These are phyloP conservation scores for Aspergillus sp. DNA, from an alignment of 2,329 filamentous ascomycete species.

Conservation along the genomic window DNA sequence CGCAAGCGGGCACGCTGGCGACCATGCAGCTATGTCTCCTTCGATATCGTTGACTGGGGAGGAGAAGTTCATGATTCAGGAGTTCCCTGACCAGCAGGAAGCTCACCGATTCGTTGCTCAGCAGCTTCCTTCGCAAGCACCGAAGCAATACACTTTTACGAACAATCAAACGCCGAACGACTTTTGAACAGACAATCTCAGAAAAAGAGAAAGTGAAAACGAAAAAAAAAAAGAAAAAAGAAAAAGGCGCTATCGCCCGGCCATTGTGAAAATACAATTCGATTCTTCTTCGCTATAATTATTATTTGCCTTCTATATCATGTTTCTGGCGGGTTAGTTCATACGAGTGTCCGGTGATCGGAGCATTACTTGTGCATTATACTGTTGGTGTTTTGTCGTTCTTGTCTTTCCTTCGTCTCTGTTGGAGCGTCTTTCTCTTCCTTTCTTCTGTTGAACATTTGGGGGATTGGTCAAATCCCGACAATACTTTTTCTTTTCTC, in stretches of 20 bases:
- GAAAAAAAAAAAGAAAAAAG: slow-evolving; percentile 6
- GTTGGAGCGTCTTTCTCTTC: slow-evolving; percentile 9
- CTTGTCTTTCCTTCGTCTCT: slow-evolving; percentile 12
- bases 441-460: slow-evolving; percentile 5
- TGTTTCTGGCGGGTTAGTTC: not conserved
- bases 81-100: slow-evolving; percentile 40
- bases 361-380: slow-evolving; percentile 7
- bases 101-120: slow-evolving; percentile 38
- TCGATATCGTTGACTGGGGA: slow-evolving; percentile 28
- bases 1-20: slow-evolving; percentile 21
- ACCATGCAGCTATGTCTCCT: slow-evolving; percentile 23
- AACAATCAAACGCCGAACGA: slow-evolving; percentile 37
- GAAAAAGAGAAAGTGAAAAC: slow-evolving; percentile 5
- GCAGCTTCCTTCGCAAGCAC: slow-evolving; percentile 34
- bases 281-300: not conserved
- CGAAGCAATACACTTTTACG: slow-evolving; percentile 38
- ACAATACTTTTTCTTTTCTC: slow-evolving; percentile 5
- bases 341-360: slow-evolving; percentile 4
- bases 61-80: slow-evolving; percentile 39
- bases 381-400: slow-evolving; percentile 10
- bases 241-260: not conserved
- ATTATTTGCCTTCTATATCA: not conserved
- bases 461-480: not conserved
- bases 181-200: slow-evolving; percentile 16
- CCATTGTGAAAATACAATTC: not conserved